phyloP scores from a whole-genome alignment of 257 asterid species.

The Echium plantagineum region DNA sequence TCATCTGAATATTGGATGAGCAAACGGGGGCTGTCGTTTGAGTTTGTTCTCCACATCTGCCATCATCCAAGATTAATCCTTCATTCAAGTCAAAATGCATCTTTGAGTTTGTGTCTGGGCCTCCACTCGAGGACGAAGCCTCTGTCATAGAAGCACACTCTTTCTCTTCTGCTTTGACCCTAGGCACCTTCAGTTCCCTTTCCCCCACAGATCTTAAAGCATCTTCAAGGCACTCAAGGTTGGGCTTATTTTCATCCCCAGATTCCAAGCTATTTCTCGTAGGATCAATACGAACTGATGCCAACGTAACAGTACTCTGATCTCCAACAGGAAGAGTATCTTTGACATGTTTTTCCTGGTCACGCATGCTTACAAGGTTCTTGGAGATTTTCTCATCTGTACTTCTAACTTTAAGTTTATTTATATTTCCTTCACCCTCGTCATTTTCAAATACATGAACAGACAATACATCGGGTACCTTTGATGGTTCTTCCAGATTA shows the following conservation, averaged over 20 bases:
- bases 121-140: slow-evolving; percentile 15
- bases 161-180: slow-evolving; percentile 19
- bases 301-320: slow-evolving; percentile 11
- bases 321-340: slow-evolving; percentile 11
- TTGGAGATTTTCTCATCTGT: slow-evolving; percentile 16
- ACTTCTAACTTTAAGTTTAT: slow-evolving; percentile 18
- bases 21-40: slow-evolving; percentile 17
- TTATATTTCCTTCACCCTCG: slow-evolving; percentile 14
- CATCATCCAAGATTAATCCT: slow-evolving; percentile 59
- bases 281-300: slow-evolving; percentile 14
- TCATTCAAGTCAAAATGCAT: slow-evolving; percentile 70
- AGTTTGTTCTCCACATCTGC: slow-evolving; percentile 43
- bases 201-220: slow-evolving; percentile 13
- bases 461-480: slow-evolving; percentile 11
- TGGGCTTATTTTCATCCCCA: slow-evolving; percentile 21
- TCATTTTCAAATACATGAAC: slow-evolving; percentile 16
- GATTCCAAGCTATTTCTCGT: slow-evolving; percentile 16
- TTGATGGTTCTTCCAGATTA: slow-evolving; percentile 7
- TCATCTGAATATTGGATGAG: slow-evolving; percentile 23
- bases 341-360: slow-evolving; percentile 11
- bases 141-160: slow-evolving; percentile 17
- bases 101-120: slow-evolving; percentile 28
- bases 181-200: slow-evolving; percentile 12
- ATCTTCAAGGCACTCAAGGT: slow-evolving; percentile 14
- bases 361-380: slow-evolving; percentile 13